Evolutionary conservation across 2,329 filamentous ascomycete genomes (phyloP).

Genomic region (Penicillium sp.): DNA sequence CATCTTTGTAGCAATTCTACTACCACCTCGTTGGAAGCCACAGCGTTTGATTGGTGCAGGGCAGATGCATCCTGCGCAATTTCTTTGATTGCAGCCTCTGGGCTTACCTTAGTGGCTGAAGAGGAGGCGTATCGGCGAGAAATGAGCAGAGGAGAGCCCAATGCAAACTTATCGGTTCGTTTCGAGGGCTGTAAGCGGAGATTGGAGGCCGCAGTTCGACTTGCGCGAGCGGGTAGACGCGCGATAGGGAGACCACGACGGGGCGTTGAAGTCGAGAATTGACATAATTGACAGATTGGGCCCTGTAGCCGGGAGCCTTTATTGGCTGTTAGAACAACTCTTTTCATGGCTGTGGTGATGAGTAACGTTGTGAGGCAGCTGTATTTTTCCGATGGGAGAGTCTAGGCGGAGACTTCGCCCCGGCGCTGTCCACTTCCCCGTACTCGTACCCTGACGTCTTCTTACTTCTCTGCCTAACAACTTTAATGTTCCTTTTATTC

Average conservation of each 20-base stretch:
- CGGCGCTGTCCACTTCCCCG: conserved; percentile 24
- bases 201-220: conserved; percentile 11
- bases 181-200: conserved; percentile 22
- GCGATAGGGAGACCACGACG: conserved; percentile 23
- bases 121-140: conserved; percentile 24
- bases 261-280: conserved; percentile 30
- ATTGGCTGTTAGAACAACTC: conserved; percentile 34
- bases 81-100: conserved; percentile 32
- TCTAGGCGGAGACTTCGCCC: conserved; percentile 35
- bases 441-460: conserved; percentile 28
- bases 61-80: conserved; percentile 29
- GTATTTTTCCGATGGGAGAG: conserved; percentile 20
- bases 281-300: conserved; percentile 42
- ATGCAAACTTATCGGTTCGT: conserved; percentile 7
- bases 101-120: conserved; percentile 12
- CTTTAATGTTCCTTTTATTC: conserved; percentile 15
- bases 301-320: conserved; percentile 26
- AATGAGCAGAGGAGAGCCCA: conserved; percentile 1
- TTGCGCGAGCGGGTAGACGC: conserved; percentile 13
- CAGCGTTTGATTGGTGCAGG: conserved; percentile 32
- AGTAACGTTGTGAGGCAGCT: conserved; percentile 11
- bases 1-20: conserved; percentile 38
- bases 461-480: conserved; percentile 25
- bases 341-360: conserved; percentile 33
- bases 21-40: conserved; percentile 39